phyloP scores from a whole-genome alignment of 495 filamentous ascomycete species.

The Hyaloscypha bicolor region DNA sequence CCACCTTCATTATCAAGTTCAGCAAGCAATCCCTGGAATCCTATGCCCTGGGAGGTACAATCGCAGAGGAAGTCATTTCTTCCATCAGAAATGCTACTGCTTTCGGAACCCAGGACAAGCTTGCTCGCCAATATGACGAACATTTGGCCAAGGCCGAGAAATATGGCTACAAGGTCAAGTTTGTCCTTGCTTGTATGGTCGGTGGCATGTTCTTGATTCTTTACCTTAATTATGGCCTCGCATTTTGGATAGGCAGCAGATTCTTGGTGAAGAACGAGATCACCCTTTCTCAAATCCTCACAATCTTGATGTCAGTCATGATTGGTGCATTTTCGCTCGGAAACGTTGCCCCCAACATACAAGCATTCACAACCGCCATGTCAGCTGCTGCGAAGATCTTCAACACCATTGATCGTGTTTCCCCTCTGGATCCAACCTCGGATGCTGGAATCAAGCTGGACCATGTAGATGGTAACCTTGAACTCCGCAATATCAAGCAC shows the following conservation, averaged over 20 bases:
- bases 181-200: conserved; percentile 72
- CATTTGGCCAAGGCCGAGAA: conserved; percentile 73
- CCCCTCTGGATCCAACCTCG: conserved; percentile 79
- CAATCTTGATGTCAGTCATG: conserved; percentile 85
- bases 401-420: conserved; percentile 86
- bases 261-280: conserved; percentile 67
- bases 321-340: conserved; percentile 91
- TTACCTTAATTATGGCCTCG: conserved; percentile 86
- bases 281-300: conserved; percentile 59
- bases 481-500: conserved; percentile 83
- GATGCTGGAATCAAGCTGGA: conserved; percentile 72
- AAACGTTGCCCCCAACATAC: conserved; percentile 82
- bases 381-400: conserved; percentile 90
- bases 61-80: conserved; percentile 94
- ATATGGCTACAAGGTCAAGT: conserved; percentile 76
- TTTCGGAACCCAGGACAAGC: conserved; percentile 87
- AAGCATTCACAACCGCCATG: conserved; percentile 79
- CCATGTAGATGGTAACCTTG: conserved; percentile 73
- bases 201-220: conserved; percentile 79
- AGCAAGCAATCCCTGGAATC: conserved; percentile 75
- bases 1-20: conserved; percentile 74
- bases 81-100: conserved; percentile 92
- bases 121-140: conserved; percentile 79
- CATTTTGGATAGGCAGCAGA: conserved; percentile 92
- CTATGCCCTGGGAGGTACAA: conserved; percentile 81